These are phyloP conservation scores for Eucalyptus tenuipes DNA, from an alignment of 345 rosid species.

Conservation along the genomic window DNA sequence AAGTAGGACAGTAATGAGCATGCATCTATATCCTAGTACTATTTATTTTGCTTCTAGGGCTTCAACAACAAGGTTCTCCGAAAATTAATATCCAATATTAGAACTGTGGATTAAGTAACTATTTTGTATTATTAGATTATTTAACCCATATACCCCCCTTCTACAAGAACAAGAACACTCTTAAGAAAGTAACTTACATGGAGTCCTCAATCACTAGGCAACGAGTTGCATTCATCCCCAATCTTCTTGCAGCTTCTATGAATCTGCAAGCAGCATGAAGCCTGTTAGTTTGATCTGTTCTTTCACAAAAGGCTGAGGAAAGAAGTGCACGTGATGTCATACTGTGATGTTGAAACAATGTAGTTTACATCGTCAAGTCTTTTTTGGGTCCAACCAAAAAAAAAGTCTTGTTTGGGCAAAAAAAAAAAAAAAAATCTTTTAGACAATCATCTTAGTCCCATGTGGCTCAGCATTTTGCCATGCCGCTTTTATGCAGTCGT, in stretches of 20 bases:
- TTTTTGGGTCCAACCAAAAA: background rate
- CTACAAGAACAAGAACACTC: background rate
- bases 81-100: background rate
- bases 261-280: slow-evolving; percentile 9
- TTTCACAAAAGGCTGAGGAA: background rate
- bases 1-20: background rate
- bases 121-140: background rate
- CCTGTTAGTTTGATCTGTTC: background rate
- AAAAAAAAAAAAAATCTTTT: background rate
- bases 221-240: slow-evolving; percentile 14
- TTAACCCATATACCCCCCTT: background rate
- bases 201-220: slow-evolving; percentile 38
- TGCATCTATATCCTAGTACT: background rate
- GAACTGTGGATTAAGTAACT: background rate
- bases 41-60: background rate
- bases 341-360: background rate
- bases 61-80: background rate
- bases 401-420: background rate
- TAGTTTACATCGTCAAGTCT: background rate
- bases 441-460: background rate
- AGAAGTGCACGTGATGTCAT: background rate
- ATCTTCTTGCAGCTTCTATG: slow-evolving; percentile 25
- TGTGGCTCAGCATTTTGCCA: background rate
- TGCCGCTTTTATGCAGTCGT: background rate
- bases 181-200: slow-evolving; percentile 11